These are phyloP conservation scores for Trifolium repens DNA, from an alignment of 306 rosid species.

Conservation along the genomic window DNA sequence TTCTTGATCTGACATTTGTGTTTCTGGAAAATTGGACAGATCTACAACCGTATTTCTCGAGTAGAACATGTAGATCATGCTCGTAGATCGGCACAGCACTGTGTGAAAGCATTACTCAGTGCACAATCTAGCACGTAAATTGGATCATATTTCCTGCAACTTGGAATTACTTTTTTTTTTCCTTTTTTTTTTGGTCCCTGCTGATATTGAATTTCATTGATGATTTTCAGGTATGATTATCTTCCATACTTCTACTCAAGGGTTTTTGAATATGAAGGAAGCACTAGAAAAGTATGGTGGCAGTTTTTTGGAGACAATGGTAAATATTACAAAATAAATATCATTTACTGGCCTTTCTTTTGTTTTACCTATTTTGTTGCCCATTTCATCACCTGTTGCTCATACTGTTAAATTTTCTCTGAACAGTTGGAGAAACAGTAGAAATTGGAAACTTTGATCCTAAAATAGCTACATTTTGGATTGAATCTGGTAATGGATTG, in stretches of 20 bases:
- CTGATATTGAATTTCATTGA: constrained; percentile 33
- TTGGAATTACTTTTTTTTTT: not conserved
- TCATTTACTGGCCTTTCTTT: constrained; percentile 7
- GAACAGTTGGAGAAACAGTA: constrained; percentile 87
- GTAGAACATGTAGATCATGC: constrained; percentile 99
- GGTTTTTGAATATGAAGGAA: constrained; percentile 93
- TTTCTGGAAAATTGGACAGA: constrained; percentile 54
- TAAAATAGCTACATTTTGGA: constrained; percentile 93
- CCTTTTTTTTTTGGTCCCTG: not conserved
- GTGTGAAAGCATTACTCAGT: constrained; percentile 73
- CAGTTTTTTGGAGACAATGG: constrained; percentile 94
- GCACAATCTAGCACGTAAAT: constrained; percentile 74
- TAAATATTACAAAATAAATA: constrained; percentile 39
- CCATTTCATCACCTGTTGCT: constrained; percentile 5
- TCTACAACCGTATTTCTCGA: constrained; percentile 74
- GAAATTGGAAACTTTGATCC: constrained; percentile 96
- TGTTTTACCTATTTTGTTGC: not conserved
- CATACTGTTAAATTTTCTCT: constrained; percentile 36
- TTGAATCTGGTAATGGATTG: constrained; percentile 70
- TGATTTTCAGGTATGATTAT: constrained; percentile 77
- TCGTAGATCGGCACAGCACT: constrained; percentile 86
- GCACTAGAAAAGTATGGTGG: constrained; percentile 93
- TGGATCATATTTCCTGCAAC: constrained; percentile 36
- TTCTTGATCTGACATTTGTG: constrained; percentile 31
- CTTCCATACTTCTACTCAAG: constrained; percentile 95